Evolutionary conservation across 331 rosid species (phyloP).

Genomic region (Saraca asoca): DNA sequence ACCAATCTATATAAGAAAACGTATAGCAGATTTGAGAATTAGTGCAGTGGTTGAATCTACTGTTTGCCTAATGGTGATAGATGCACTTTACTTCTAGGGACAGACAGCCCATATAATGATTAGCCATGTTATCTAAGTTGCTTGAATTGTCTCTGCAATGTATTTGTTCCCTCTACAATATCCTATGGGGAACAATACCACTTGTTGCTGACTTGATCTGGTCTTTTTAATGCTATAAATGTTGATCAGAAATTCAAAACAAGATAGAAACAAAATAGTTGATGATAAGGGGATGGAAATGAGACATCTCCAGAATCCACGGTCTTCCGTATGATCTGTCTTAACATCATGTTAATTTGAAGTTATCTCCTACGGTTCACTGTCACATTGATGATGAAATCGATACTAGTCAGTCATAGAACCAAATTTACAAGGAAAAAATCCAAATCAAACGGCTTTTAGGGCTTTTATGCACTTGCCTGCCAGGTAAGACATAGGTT

Average conservation of each 20-base stretch:
- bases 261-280: no score
- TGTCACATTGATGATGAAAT: background rate
- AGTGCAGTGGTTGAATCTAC: background rate
- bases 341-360: background rate
- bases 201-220: background rate
- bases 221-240: background rate
- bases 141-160: no score
- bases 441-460: constrained; percentile 12
- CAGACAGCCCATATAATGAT: background rate
- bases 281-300: no score
- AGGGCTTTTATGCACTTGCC: background rate
- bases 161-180: background rate
- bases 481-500: background rate
- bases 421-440: background rate
- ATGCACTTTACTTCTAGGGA: background rate
- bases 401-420: background rate
- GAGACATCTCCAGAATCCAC: no score
- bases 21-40: background rate
- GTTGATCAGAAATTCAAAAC: no score
- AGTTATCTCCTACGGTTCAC: background rate
- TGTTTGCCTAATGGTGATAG: background rate
- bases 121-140: background rate
- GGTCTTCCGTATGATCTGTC: no score
- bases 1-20: background rate
- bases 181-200: background rate